Evolutionary conservation across 805 yeast genomes (phyloP).

Genomic region (Grigorovia yakushimaensis): DNA sequence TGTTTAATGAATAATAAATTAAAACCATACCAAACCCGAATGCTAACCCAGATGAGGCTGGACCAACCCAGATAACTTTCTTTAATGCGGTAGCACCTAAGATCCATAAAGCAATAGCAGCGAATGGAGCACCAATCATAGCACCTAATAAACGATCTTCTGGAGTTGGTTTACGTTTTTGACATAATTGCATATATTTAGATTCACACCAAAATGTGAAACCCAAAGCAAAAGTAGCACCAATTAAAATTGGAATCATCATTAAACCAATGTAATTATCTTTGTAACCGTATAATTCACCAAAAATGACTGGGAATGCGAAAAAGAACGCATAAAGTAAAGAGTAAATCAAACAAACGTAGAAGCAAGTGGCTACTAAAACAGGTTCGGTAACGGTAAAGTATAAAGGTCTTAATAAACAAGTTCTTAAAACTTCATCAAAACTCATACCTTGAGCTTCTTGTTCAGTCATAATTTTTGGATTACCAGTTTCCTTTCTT

Average conservation of each 20-base stretch:
- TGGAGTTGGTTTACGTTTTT: constrained; percentile 55
- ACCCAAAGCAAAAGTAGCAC: constrained; percentile 62
- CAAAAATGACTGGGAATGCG: constrained; percentile 87
- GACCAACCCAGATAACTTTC: constrained; percentile 69
- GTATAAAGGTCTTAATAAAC: constrained; percentile 70
- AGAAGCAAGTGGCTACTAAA: constrained; percentile 70
- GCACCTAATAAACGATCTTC: constrained; percentile 77
- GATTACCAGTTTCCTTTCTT: constrained; percentile 73
- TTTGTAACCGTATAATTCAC: constrained; percentile 61
- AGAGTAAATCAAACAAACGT: constrained; percentile 85
- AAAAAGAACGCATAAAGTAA: constrained; percentile 86
- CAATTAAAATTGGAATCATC: constrained; percentile 84
- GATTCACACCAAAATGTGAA: constrained; percentile 72
- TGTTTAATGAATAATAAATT: constrained; percentile 65
- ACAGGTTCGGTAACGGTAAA: constrained; percentile 78
- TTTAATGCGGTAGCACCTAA: constrained; percentile 70
- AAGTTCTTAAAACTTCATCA: constrained; percentile 58
- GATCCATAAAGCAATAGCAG: constrained; percentile 70
- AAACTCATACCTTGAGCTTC: constrained; percentile 72
- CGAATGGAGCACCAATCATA: constrained; percentile 74
- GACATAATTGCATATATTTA: constrained; percentile 42
- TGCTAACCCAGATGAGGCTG: constrained; percentile 68
- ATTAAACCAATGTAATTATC: constrained; percentile 77
- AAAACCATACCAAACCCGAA: constrained; percentile 73
- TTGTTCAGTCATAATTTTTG: constrained; percentile 83